phyloP scores from a whole-genome alignment of 2,329 filamentous ascomycete species.

The Colletotrichum sp. region DNA sequence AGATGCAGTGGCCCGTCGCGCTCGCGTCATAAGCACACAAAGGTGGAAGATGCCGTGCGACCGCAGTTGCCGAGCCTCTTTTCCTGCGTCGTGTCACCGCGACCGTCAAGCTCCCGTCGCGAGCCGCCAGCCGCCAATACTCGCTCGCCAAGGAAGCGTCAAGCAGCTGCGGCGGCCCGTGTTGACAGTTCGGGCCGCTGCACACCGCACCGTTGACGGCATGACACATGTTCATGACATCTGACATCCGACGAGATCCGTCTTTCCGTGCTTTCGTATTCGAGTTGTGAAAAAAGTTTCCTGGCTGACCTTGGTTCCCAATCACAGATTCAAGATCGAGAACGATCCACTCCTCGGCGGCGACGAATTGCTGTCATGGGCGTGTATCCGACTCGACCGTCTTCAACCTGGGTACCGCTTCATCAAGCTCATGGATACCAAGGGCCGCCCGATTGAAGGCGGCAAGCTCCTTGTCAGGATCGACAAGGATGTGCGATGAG shows the following conservation, averaged over 20 bases:
- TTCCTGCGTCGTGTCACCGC: neutral
- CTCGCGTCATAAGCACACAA: neutral
- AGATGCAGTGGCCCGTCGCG: neutral
- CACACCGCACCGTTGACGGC: neutral
- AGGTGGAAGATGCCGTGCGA: neutral
- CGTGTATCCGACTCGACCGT: constrained; percentile 64
- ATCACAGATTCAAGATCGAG: constrained; percentile 57
- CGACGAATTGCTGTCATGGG: constrained; percentile 54
- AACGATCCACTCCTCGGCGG: constrained; percentile 47
- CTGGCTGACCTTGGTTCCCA: constrained; percentile 24
- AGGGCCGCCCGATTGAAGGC: constrained; percentile 48
- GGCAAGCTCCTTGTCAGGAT: constrained; percentile 58
- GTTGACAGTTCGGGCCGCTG: constrained; percentile 17
- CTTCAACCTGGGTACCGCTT: constrained; percentile 61
- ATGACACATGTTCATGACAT: neutral
- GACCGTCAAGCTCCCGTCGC: neutral
- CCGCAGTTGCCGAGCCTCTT: neutral
- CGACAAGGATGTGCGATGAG: constrained; percentile 47
- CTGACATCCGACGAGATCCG: neutral
- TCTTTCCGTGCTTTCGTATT: neutral
- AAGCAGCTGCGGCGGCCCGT: neutral
- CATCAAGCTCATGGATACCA: constrained; percentile 52
- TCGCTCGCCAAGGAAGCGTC: neutral
- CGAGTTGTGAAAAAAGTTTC: neutral
- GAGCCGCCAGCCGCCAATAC: neutral